phyloP scores from a whole-genome alignment of 169 alveolate species.

The Babesia ovis region DNA sequence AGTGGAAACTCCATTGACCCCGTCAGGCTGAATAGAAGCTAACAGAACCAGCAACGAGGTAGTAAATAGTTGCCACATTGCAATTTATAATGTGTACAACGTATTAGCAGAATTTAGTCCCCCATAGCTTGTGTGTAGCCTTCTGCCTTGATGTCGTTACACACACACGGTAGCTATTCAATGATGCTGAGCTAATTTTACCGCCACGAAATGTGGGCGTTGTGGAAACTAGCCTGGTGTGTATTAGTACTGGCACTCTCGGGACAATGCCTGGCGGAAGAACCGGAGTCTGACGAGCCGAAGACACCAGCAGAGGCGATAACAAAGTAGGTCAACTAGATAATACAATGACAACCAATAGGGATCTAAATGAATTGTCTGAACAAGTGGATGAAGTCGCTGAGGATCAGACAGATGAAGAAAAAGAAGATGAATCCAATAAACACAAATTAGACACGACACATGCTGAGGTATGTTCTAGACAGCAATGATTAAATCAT shows the following conservation, averaged over 20 bases:
- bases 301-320: constrained; percentile 33
- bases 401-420: constrained; percentile 43
- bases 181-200: neutral
- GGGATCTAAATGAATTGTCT: constrained; percentile 44
- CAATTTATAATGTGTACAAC: neutral
- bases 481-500: neutral
- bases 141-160: too few relatives aligned
- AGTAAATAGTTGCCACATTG: neutral
- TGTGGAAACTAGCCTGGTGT: neutral
- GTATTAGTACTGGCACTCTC: neutral
- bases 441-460: neutral
- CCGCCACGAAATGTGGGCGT: neutral
- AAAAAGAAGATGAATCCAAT: neutral
- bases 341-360: neutral
- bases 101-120: neutral
- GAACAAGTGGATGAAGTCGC: constrained; percentile 44
- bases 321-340: constrained; percentile 6
- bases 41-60: neutral
- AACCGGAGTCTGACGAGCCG: constrained; percentile 13
- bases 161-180: neutral
- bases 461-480: constrained; percentile 5
- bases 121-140: constrained; percentile 43
- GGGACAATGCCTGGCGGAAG: neutral
- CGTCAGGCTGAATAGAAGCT: neutral
- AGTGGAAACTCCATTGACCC: neutral